Base-by-base conservation (phyloP, 495 filamentous ascomycete genomes). In the Aspergillus steynii region DNA sequence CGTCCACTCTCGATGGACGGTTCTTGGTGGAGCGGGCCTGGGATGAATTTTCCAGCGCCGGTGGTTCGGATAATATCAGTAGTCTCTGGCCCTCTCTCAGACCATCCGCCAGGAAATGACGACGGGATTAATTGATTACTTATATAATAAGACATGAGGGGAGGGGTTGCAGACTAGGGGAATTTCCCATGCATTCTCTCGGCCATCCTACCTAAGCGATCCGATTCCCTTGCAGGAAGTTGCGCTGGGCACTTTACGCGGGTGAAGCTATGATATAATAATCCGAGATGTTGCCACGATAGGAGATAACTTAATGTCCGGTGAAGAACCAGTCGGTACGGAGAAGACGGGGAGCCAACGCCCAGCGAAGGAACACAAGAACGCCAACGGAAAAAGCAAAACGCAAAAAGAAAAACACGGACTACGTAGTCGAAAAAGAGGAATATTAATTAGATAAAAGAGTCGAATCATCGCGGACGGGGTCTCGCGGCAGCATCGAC, bases 401-500 rank as follows among this genome's bases (percentile, higher is more conserved):
- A 62, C 28, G 8, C 48, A 52, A 52, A 42, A 49, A 26, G 4
- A 29, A 62, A 62, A 34, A 53, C 15, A 20, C 26, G 27, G 29
- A 15, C 20, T 20, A 20, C 20, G 49, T 15, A 32, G 14, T 14
- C 12, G 10, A 54, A 54, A 29, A 58, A 32, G 32, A 29, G 15
- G 6, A 45, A 49, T 49, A 32, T 52, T 52, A 47, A 59, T 52
- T 29, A 50, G 42, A 52, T 51, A 51, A 52, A 52, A 52, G 50
- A 59, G 51, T 52, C 25, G 37, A 42, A 55, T 37, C 53, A 55
- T 46, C 37, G 7, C 37, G 29, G 32, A 61, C 46, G 46, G 59
- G 55, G 60, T 52, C 54, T 50, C 49, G 60, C 60, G 60, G 60
- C 60, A 50, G 42, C 53, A 63, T 63, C 55, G 61, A 63, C 56